Conservation (phyloP, 345 rosid species). For the Hevea brasiliensis region DNA sequence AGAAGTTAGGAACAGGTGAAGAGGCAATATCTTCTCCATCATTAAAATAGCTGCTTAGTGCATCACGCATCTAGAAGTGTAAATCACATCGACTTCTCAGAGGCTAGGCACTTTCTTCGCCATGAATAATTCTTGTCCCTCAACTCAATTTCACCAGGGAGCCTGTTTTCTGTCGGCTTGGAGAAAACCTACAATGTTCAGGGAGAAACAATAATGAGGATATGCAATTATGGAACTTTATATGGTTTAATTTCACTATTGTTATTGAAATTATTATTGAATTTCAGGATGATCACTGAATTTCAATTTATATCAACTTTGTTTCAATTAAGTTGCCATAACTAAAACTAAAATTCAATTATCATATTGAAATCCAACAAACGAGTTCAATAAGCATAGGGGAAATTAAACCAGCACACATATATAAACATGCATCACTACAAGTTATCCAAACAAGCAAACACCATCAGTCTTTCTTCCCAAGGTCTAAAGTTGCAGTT, state of each 20-base stretch:
- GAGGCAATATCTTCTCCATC: neutral
- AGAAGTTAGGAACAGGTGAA: conserved; percentile 5
- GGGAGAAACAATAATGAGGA: neutral
- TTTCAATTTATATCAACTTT: too few species aligned
- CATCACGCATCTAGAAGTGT: neutral
- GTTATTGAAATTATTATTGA: too few species aligned
- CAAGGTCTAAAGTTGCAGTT: too few species aligned
- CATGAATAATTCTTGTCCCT: conserved; percentile 23
- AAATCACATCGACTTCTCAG: neutral
- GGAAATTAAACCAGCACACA: neutral
- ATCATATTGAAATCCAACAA: neutral
- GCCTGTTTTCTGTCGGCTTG: conserved; percentile 30
- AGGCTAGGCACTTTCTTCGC: conserved; percentile 9
- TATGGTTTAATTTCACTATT: too few species aligned
- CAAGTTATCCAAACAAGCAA: neutral
- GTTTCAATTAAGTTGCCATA: too few species aligned
- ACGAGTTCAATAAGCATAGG: neutral
- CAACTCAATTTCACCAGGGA: conserved; percentile 37
- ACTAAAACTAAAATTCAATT: too few species aligned
- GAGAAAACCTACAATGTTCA: conserved; percentile 30
- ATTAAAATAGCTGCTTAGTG: neutral
- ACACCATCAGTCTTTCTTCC: too few species aligned
- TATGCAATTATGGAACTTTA: neutral
- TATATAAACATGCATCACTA: too few species aligned
- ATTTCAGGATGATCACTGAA: too few species aligned